A percentile compares a stretch with the other conserved stretches of the same genome.
These are phyloP conservation scores for Aleurites moluccanus DNA, from an alignment of 441 rosid genomes.

Conservation along the genomic window DNA sequence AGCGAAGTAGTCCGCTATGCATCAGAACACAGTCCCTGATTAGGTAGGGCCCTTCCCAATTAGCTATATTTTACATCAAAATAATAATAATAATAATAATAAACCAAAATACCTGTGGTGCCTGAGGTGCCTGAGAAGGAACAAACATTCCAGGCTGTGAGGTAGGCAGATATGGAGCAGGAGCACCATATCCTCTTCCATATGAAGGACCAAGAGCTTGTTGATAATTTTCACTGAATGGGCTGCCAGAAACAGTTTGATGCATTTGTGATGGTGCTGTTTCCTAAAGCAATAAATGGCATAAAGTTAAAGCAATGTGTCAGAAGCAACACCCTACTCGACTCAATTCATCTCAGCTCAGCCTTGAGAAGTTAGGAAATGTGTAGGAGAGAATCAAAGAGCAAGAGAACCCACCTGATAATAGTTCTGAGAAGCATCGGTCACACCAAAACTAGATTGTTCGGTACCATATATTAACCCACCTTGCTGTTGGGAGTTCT, in stretches of 20 bases:
- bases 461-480: conserved; percentile 33
- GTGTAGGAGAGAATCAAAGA: conserved; percentile 11
- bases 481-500: conserved; percentile 41
- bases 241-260: conserved; percentile 47
- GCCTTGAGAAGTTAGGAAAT: conserved; percentile 15
- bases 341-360: too few species aligned
- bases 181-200: conserved; percentile 48
- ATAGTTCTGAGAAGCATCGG: conserved; percentile 44
- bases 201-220: conserved; percentile 47
- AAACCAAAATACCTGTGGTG: conserved; percentile 54
- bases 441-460: conserved; percentile 32
- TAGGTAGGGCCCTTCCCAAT: neutral
- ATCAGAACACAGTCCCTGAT: neutral
- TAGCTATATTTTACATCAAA: too few species aligned
- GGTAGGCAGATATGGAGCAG: conserved; percentile 44
- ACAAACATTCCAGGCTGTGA: conserved; percentile 42
- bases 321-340: conserved; percentile 15
- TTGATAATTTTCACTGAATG: conserved; percentile 64
- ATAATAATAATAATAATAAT: neutral
- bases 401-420: conserved; percentile 52
- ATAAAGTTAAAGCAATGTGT: conserved; percentile 1
- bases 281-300: conserved; percentile 42
- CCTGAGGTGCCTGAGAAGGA: conserved; percentile 49
- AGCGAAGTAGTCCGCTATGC: neutral
- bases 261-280: conserved; percentile 37